These are phyloP conservation scores for Trichoderma sp. DNA, from an alignment of 2,329 filamentous ascomycete genomes.

Conservation along the genomic window DNA sequence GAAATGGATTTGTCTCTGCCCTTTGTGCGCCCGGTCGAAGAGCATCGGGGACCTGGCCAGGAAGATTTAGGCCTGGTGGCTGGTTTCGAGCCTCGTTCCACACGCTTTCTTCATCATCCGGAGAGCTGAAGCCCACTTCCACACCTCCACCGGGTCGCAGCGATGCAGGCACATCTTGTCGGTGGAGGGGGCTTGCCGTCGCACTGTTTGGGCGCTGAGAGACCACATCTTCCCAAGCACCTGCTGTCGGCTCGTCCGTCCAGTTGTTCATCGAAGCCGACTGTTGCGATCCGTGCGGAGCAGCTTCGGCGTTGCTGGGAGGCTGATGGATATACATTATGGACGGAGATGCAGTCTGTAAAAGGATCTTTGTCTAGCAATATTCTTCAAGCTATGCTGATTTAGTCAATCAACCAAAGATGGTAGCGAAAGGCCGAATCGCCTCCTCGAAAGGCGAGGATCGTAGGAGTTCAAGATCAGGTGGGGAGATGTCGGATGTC, in stretches of 20 bases:
- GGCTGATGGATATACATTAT: slow-evolving; percentile 14
- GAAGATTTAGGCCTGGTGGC: slow-evolving; percentile 7
- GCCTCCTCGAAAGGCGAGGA: background rate
- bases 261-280: background rate
- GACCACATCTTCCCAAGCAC: slow-evolving; percentile 14
- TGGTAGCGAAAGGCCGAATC: background rate
- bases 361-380: background rate
- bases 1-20: slow-evolving; percentile 52
- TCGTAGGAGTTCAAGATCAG: background rate
- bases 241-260: slow-evolving; percentile 12
- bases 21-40: slow-evolving; percentile 35
- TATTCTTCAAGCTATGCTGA: background rate
- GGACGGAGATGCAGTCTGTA: background rate
- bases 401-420: background rate
- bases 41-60: slow-evolving; percentile 30
- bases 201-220: slow-evolving; percentile 1
- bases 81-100: slow-evolving; percentile 31
- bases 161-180: slow-evolving; percentile 30
- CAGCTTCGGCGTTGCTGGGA: background rate
- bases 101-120: slow-evolving; percentile 31
- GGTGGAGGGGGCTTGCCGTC: background rate
- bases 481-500: slow-evolving; percentile 8
- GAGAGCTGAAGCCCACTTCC: slow-evolving; percentile 15
- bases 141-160: slow-evolving; percentile 33
- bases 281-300: background rate